Base-by-base conservation (phyloP, 495 filamentous ascomycete species). In the Lophium mytilinum region DNA sequence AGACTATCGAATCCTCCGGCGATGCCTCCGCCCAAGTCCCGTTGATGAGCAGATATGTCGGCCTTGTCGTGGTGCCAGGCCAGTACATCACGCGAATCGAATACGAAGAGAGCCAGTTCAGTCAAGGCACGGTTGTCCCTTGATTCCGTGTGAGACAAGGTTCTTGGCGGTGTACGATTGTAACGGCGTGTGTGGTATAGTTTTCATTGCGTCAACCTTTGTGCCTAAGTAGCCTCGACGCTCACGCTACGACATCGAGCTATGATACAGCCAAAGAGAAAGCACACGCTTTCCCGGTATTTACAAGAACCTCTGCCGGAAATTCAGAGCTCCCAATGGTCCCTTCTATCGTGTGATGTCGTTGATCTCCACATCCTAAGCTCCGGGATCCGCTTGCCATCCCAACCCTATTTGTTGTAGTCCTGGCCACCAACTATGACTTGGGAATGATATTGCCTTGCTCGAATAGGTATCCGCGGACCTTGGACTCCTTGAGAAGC, bases 1-100 rank as follows among this genome's bases (percentile, higher is more conserved):
- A 57, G 37, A 58, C 57, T 1, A 48, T 65, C 19, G 47, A 64
- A 30, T 43, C 36, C 1, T 53, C 64, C 9, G 63, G 57, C 9
- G 61, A 57, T 18, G 65, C 76, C 33, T 74, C 80, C 37, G 64
- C 75, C 68, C 60, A 75, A 39, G 65, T 87, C 58, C 79, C 86
- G 64, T 87, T 95, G 83, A 87, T 82, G 12, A 88, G 84, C 60
- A 81, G 93, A 30, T 90, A 88, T 65, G 82, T 98, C 42, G 93
- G 93, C 0, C 75, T 97, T 8, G 85, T 98, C 35, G 91, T 96
- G 8, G 81, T 97, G 9, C 93, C 94, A 1, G 92, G 94, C 12
- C 74, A 86, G 60, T 77, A 90, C 65, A 88, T 98, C 58, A 83
- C 77, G 57, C 89, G 84, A 73, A 91, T 98, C 60, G 92, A 96